phyloP scores from a whole-genome alignment of 768 basidiomycete species.

The Exsudoporus frostii region DNA sequence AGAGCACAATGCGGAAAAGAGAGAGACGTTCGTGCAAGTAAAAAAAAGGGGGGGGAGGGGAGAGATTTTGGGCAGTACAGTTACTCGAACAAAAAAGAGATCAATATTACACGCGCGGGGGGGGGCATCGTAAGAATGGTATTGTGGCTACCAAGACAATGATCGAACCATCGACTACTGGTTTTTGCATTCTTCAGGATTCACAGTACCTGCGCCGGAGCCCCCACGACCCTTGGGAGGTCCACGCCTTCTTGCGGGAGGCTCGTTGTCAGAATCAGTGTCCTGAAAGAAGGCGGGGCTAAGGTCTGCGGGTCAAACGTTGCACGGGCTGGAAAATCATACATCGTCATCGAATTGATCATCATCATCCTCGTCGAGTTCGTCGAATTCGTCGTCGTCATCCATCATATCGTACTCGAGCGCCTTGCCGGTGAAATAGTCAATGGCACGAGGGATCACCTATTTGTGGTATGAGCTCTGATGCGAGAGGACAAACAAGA shows the following conservation, averaged over 20 bases:
- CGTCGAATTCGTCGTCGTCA: conserved; percentile 59
- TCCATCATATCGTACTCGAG: conserved; percentile 71
- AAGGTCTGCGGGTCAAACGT: conserved; percentile 16
- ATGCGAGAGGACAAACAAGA: not conserved
- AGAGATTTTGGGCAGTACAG: conserved; percentile 7
- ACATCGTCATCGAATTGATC: conserved; percentile 62
- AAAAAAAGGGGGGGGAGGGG: not conserved
- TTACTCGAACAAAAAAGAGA: conserved; percentile 13
- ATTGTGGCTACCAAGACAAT: conserved; percentile 14
- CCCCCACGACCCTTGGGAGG: conserved; percentile 56
- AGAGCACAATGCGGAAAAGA: not conserved
- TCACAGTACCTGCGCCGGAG: conserved; percentile 38
- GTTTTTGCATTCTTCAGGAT: conserved; percentile 88
- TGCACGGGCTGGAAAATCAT: conserved; percentile 24
- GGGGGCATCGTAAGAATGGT: conserved; percentile 14
- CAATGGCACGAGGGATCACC: conserved; percentile 93
- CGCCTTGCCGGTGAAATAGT: conserved; percentile 97
- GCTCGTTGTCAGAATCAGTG: conserved; percentile 65
- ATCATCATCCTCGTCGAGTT: conserved; percentile 48
- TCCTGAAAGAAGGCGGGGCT: conserved; percentile 41
- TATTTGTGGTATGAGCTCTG: conserved; percentile 30
- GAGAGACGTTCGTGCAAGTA: not conserved
- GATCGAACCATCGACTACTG: conserved; percentile 48
- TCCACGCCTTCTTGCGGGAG: conserved; percentile 55
- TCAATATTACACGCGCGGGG: conserved; percentile 14